Evolutionary conservation across 345 rosid species (phyloP).

Genomic region (Populus davidiana): DNA sequence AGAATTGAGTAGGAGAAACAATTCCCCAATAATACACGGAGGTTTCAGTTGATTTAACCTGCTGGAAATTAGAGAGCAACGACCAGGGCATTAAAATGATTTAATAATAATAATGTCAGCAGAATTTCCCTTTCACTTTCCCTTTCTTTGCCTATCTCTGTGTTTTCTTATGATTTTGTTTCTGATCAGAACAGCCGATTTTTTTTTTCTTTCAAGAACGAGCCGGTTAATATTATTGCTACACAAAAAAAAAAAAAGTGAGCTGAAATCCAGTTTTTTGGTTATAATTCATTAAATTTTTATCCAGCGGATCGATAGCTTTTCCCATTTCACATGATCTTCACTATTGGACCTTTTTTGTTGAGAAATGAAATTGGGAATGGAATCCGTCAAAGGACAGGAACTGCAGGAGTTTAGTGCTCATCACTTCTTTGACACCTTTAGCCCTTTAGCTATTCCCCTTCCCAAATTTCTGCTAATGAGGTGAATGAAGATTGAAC

Average conservation of each 20-base stretch:
- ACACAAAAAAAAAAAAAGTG: too few species aligned
- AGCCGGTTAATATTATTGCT: too few species aligned
- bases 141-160: too few species aligned
- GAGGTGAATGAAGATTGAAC: neutral
- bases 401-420: neutral
- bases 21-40: neutral
- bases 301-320: neutral
- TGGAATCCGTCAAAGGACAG: neutral
- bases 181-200: too few species aligned
- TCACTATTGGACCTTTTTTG: neutral
- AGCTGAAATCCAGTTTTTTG: too few species aligned
- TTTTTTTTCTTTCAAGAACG: too few species aligned
- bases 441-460: neutral
- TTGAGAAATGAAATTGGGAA: neutral
- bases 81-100: too few species aligned
- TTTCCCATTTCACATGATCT: neutral
- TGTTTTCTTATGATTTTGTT: too few species aligned
- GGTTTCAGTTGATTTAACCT: neutral
- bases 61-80: too few species aligned
- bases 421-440: neutral
- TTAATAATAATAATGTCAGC: too few species aligned
- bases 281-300: neutral
- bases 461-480: neutral
- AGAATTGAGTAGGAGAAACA: neutral
- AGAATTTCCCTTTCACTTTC: too few species aligned